Evolutionary conservation across 2,329 filamentous ascomycete species (phyloP), one percentile per base, ranked within the genome.

Genomic region (Rhinocladiella mackenziei): DNA sequence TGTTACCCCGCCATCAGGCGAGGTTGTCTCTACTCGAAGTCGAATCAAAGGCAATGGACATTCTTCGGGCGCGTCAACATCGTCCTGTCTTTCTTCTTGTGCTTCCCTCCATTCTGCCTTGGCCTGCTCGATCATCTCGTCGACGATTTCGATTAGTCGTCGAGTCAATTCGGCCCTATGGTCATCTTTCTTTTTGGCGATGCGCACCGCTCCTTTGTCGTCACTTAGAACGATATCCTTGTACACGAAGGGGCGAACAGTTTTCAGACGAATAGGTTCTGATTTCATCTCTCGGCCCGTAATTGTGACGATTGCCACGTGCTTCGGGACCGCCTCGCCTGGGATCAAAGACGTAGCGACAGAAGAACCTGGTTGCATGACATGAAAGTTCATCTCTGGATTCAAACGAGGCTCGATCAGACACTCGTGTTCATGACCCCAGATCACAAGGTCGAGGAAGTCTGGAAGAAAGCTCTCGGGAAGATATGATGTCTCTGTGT

Each of bases 391-490:
- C 35, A 84, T 95, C 59, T 95, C 88, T 0, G 85, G 79, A 57
- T 97, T 98, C 34, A 81, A 73, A 1, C 73, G 71, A 0, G 92
- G 92, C 32, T 95, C 82, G 53, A 98, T 94, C 5, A 91, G 64
- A 60, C 92, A 98, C 64, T 98, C 91, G 61, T 98, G 92, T 65
- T 98, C 92, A 59, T 98, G 92, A 2, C 92, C 92, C 92, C 92
- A 98, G 38, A 98, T 77, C 0, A 98, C 80, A 3, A 98, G 74
- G 60, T 98, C 85, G 52, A 98, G 71, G 69, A 94, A 97, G 13
- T 88, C 82, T 0, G 92, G 94, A 0, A 98, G 72, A 58, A 96
- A 92, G 57, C 84, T 88, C 60, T 98, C 94, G 0, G 94, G 91
- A 0, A 98, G 75, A 60, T 95, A 97, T n/a, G 86, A 84, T 0